Base-by-base conservation (phyloP, 768 basidiomycete genomes). In the Pisolithus tinctorius region DNA sequence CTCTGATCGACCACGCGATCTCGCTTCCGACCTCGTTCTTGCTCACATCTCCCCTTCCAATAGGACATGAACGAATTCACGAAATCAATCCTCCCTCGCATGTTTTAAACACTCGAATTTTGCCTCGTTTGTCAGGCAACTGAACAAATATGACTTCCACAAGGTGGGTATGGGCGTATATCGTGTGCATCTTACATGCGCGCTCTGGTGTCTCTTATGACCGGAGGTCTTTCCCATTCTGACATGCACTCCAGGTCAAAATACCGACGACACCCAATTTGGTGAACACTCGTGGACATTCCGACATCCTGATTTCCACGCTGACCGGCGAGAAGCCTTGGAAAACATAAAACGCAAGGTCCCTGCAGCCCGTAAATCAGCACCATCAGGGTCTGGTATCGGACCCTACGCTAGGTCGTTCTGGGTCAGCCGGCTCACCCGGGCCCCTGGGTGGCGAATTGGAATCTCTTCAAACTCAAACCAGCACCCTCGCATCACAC, bases 51-150 rank as follows among this genome's bases (percentile, higher is more conserved):
- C 52, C 41, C 60, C 27, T 52, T 56, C 44, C 23, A 43, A 38
- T 57, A 77, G 79, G 93, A 94, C 74, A 94, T 94, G 88, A 94
- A 91, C 70, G 91, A 93, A 60, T 95, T 95, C 70, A 93, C 93
- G 36, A 93, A 91, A 69, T 81, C 78, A 26, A 87, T 94, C 65
- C 79, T 95, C 7, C 92, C 92, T 6, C 84, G 87, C 36, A 83
- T 93, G 76, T 95, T 95, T 95, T 81, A 93, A 94, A 67, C 92
- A 95, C 65, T 91, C 88, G 6, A 95, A 95, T 63, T 95, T 95
- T 67, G 92, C 92, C 29, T 82, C 79, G 49, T 95, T 95, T 63
- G 93, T 95, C 5, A 80, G 92, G 9, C 93, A 95, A 67, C 75
- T 95, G 31, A 95, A 95, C 77, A 95, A 94, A 68, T 95, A 95